Evolutionary conservation across 2,329 filamentous ascomycete genomes (phyloP), one percentile per base, ranked within the genome.

Genomic region (Penicillium sp.): DNA sequence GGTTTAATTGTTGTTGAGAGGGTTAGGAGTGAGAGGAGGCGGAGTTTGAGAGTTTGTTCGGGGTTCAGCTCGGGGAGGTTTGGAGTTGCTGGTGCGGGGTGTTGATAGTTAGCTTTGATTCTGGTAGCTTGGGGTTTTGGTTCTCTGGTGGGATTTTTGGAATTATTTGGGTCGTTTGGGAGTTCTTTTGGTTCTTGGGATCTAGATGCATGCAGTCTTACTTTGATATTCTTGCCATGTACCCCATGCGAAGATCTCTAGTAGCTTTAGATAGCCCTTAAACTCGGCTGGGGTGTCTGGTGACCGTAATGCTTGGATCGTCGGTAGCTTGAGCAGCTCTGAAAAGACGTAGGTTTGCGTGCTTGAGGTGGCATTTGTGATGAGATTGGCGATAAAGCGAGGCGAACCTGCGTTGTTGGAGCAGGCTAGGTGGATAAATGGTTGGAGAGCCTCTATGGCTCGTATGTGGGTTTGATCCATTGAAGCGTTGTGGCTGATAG

Each of bases 331-430:
- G 36, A 99, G 86, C n/a, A 99, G 87, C 77, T 97, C 93, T 63
- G 89, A 85, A 78, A 99, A 99, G 76, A 97, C 83, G 74, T 88
- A 99, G 62, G 92, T 96, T 74, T 91, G 90, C 28, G 89, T 86
- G 53, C 87, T 87, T n/a, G 91, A 91, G 48, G 91, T 97, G 59
- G 92, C 94, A 75, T 91, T 90, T 42, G 82, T 85, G 71, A 97
- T 84, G 51, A 97, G 84, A 71, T 96, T 91, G 68, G 89, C 88
- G 40, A 92, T 88, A 56, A 91, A 90, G 65, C 89, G 88, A 38
- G 91, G 88, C 11, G 91, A 91, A 7, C 85, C 68, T 17, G 71
- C 69, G 46, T 72, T 90, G 60, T 90, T 91, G 11, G 91, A 89
- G 72, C 92, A 94, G 68, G 89, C 88, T 61, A 97, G 88, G 50